These are phyloP conservation scores for Effrenium voratum DNA, from an alignment of 73 alveolate genomes.

Conservation along the genomic window DNA sequence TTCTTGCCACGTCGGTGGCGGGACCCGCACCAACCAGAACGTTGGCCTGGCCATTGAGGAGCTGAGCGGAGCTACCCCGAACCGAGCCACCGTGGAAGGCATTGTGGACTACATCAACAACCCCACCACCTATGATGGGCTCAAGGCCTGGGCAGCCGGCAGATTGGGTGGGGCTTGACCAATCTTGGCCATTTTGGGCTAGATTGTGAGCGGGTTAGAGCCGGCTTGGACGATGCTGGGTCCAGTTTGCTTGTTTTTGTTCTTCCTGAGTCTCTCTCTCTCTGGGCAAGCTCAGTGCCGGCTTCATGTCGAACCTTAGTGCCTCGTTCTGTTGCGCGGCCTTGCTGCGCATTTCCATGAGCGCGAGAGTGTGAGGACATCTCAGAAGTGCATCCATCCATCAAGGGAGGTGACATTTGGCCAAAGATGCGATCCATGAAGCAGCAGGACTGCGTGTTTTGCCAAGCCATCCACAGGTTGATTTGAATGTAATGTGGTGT, in stretches of 20 bases:
- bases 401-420: constrained; percentile 69
- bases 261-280: no score
- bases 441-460: constrained; percentile 79
- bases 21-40: constrained; percentile 91
- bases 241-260: background rate
- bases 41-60: constrained; percentile 72
- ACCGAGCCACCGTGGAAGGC: constrained; percentile 77
- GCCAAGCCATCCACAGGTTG: no score
- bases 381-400: constrained; percentile 78
- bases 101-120: constrained; percentile 78
- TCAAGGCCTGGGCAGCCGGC: background rate
- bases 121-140: constrained; percentile 90
- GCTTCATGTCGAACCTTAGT: background rate
- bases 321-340: background rate
- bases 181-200: no score
- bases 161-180: no score
- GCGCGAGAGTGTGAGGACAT: constrained; percentile 63
- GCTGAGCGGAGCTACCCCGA: constrained; percentile 61
- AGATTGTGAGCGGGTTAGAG: no score
- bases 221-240: background rate
- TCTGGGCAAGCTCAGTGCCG: no score
- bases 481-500: no score
- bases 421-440: constrained; percentile 73
- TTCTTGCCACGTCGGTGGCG: constrained; percentile 86
- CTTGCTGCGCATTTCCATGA: background rate